A percentile compares a stretch with the other conserved stretches of the same genome.
Conservation (phyloP, 257 asterid species). For the Mentha longifolia region DNA sequence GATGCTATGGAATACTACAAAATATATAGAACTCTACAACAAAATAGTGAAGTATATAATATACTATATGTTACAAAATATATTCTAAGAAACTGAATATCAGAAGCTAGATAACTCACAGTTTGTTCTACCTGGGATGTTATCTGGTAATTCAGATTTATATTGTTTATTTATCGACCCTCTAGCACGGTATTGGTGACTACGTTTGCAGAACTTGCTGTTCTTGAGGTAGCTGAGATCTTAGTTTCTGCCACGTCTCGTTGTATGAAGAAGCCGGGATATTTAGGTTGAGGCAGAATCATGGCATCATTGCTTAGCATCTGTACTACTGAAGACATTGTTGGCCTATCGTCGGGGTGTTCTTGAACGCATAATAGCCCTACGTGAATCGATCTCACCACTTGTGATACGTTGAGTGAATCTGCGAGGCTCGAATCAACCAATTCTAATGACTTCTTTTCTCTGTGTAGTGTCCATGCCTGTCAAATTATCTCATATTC, state of each 20-base stretch:
- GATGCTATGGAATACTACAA: no score
- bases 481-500: background rate
- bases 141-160: no score
- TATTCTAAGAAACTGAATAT: no score
- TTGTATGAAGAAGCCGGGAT: slow-evolving; percentile 39
- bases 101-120: no score
- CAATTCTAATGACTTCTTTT: slow-evolving; percentile 36
- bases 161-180: background rate
- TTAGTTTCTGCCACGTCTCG: background rate
- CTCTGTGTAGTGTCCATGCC: slow-evolving; percentile 44
- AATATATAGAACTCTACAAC: no score
- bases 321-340: slow-evolving; percentile 36
- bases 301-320: slow-evolving; percentile 39
- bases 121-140: no score
- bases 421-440: slow-evolving; percentile 10
- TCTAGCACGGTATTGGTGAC: background rate
- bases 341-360: slow-evolving; percentile 39
- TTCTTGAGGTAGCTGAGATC: background rate
- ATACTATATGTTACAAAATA: no score
- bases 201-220: background rate
- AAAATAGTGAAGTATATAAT: no score
- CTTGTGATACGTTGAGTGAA: slow-evolving; percentile 14
- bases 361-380: slow-evolving; percentile 45
- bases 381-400: slow-evolving; percentile 33
- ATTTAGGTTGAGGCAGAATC: slow-evolving; percentile 32